Percentiles rank a stretch among this genome's conserved stretches.
phyloP scores from a whole-genome alignment of 2,329 filamentous ascomycete species.

The Epichloe hybrida region DNA sequence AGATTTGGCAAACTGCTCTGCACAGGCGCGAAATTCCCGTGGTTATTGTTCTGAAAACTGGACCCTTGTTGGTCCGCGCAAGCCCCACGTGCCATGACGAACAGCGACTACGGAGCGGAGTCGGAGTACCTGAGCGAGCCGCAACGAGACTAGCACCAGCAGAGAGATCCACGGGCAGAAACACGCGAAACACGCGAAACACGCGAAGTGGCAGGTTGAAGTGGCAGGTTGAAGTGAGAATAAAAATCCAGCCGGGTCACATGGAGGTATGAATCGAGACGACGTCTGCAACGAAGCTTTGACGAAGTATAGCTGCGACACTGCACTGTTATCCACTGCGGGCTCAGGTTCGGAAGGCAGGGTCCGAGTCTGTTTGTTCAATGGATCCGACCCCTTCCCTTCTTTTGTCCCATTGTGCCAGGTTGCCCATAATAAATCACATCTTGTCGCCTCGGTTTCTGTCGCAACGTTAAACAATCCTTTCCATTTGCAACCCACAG shows the following conservation, averaged over 20 bases:
- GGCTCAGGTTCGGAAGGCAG: background rate
- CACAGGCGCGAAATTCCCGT: too few species aligned
- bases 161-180: background rate
- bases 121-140: background rate
- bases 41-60: background rate
- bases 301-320: too few species aligned
- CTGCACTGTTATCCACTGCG: background rate
- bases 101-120: background rate
- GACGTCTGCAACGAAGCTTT: background rate
- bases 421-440: background rate
- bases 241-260: slow-evolving; percentile 1
- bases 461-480: background rate
- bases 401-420: too few species aligned
- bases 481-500: background rate
- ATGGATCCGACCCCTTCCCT: too few species aligned
- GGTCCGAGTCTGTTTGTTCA: background rate
- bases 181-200: too few species aligned
- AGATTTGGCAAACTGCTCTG: too few species aligned
- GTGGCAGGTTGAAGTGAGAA: background rate
- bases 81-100: background rate
- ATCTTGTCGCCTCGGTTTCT: background rate
- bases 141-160: background rate
- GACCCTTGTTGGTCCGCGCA: background rate
- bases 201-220: background rate
- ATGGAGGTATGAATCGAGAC: background rate